A percentile compares a stretch with the other conserved stretches of the same genome.
Conservation (phyloP, 2,329 filamentous ascomycete species). For the Myotisia sp. region DNA sequence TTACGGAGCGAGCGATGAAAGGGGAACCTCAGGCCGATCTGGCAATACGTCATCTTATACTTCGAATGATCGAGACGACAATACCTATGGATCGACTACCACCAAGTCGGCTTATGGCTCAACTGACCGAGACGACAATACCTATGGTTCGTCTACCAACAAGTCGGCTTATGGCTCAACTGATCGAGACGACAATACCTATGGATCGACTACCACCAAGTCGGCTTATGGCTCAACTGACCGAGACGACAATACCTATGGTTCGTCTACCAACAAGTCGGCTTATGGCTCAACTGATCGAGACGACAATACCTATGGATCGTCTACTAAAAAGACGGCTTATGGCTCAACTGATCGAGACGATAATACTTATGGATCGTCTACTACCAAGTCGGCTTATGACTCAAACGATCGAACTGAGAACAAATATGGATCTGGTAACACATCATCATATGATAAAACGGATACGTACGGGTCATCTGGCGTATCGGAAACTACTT, state of each 20-base stretch:
- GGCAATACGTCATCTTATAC: neutral
- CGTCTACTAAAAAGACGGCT: conserved; percentile 3
- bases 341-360: neutral
- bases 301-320: conserved; percentile 1
- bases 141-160: conserved; percentile 5
- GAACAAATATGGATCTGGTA: too few relatives aligned
- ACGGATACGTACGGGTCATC: conserved; percentile 7
- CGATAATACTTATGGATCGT: conserved; percentile 3
- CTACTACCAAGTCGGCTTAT: neutral
- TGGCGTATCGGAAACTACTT: neutral
- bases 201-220: too few relatives aligned
- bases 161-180: neutral
- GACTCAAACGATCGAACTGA: neutral
- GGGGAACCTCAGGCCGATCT: conserved; percentile 4
- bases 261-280: conserved; percentile 1
- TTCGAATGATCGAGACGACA: neutral
- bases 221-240: neutral
- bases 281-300: neutral
- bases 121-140: conserved; percentile 1
- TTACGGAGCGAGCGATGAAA: neutral
- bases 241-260: conserved; percentile 1
- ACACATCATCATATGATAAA: too few relatives aligned
- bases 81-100: conserved; percentile 2
- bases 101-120: conserved; percentile 2
- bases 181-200: conserved; percentile 2